phyloP scores from a whole-genome alignment of 768 basidiomycete genomes.

The Gymnopilus dilepis region DNA sequence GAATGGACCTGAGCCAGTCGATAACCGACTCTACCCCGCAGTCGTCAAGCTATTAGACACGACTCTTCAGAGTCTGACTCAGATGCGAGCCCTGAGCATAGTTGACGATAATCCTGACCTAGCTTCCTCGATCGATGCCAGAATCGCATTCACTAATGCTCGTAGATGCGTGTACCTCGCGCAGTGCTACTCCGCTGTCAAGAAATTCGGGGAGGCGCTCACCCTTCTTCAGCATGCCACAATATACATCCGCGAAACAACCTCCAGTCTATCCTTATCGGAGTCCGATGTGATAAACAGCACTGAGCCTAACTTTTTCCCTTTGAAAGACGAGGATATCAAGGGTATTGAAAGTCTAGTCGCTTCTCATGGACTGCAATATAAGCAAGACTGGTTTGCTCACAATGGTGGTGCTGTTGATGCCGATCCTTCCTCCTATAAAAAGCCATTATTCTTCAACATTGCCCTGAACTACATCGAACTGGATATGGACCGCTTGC shows the following conservation, averaged over 20 bases:
- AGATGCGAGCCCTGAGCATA: conserved; percentile 82
- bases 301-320: conserved; percentile 57
- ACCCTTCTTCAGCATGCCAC: conserved; percentile 72
- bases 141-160: conserved; percentile 76
- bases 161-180: conserved; percentile 81
- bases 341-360: conserved; percentile 60
- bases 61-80: conserved; percentile 81
- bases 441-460: conserved; percentile 93
- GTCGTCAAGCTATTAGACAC: conserved; percentile 90
- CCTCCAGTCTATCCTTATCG: conserved; percentile 54
- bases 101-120: conserved; percentile 91
- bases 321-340: conserved; percentile 49
- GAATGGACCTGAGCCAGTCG: conserved; percentile 51
- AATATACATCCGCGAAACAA: conserved; percentile 77
- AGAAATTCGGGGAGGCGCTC: conserved; percentile 75
- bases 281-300: conserved; percentile 49
- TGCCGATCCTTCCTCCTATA: conserved; percentile 53
- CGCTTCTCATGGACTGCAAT: conserved; percentile 47
- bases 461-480: conserved; percentile 93
- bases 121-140: conserved; percentile 75
- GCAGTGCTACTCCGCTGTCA: conserved; percentile 71
- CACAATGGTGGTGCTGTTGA: conserved; percentile 69
- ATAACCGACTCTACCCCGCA: conserved; percentile 80
- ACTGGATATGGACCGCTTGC: conserved; percentile 79
- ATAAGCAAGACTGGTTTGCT: conserved; percentile 81